Evolutionary conservation across 2,329 filamentous ascomycete species (phyloP).

Genomic region (Capronia coronata): DNA sequence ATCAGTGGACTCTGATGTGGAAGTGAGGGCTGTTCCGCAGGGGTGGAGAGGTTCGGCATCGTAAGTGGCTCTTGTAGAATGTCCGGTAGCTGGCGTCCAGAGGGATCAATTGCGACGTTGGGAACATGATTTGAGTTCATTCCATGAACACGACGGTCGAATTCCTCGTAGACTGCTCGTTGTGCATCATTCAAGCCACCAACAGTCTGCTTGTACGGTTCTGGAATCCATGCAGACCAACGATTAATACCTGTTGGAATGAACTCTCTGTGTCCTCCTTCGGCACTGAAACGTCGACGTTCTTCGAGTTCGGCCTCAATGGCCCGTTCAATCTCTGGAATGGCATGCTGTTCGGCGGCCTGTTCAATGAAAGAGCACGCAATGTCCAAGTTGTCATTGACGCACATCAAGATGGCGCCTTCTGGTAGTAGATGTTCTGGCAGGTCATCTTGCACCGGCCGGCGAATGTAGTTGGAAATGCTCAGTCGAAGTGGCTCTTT

Average conservation of each 20-base stretch:
- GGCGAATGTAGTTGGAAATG: slow-evolving; percentile 95
- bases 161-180: slow-evolving; percentile 93
- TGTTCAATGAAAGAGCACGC: slow-evolving; percentile 93
- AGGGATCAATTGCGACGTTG: slow-evolving; percentile 51
- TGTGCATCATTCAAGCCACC: slow-evolving; percentile 83
- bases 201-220: slow-evolving; percentile 81
- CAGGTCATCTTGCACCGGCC: slow-evolving; percentile 54
- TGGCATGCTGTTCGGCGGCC: slow-evolving; percentile 84
- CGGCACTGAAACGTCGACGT: slow-evolving; percentile 72
- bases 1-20: slow-evolving; percentile 52
- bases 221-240: slow-evolving; percentile 89
- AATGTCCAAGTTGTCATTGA: slow-evolving; percentile 92
- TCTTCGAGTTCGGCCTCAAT: slow-evolving; percentile 73
- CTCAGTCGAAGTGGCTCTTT: slow-evolving; percentile 95
- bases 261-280: slow-evolving; percentile 24
- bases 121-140: slow-evolving; percentile 48
- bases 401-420: slow-evolving; percentile 95
- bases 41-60: slow-evolving; percentile 56
- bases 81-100: slow-evolving; percentile 54
- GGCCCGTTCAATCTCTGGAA: slow-evolving; percentile 91
- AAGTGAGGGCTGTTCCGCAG: slow-evolving; percentile 56
- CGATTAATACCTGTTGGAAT: slow-evolving; percentile 59
- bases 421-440: slow-evolving; percentile 67
- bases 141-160: slow-evolving; percentile 76
- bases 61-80: slow-evolving; percentile 57